Conservation (phyloP, 2,329 filamentous ascomycete species). For the Diaporthe vaccinii region DNA sequence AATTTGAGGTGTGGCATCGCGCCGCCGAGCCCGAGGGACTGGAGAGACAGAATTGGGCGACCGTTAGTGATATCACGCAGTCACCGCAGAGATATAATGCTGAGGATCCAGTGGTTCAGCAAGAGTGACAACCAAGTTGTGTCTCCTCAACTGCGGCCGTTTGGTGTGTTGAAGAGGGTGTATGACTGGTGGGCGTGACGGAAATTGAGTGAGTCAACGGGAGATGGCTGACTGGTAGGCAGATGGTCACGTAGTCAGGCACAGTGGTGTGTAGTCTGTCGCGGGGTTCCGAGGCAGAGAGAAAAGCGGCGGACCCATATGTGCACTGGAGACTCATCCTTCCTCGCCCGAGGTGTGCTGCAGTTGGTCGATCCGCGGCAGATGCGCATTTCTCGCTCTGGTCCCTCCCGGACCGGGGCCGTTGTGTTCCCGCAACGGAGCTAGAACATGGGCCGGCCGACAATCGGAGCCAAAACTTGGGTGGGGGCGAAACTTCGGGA, state of each 20-base stretch:
- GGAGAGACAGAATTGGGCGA: not conserved
- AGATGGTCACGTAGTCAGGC: not conserved
- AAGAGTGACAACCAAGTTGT: not conserved
- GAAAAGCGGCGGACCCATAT: not conserved
- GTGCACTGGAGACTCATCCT: slow-evolving; percentile 1
- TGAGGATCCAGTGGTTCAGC: not conserved
- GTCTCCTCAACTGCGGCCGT: not conserved
- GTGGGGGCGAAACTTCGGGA: slow-evolving; percentile 9
- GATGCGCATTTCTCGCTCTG: not conserved
- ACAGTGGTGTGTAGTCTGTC: not conserved
- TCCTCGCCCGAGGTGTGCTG: not conserved
- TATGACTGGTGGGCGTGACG: slow-evolving; percentile 1
- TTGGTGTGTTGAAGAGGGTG: not conserved
- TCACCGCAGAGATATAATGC: not conserved
- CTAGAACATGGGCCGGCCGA: slow-evolving; percentile 30
- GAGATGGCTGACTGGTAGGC: not conserved
- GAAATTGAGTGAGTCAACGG: not conserved
- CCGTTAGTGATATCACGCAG: not conserved
- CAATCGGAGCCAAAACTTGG: slow-evolving; percentile 27
- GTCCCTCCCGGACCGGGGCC: slow-evolving; percentile 15
- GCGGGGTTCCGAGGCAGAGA: not conserved
- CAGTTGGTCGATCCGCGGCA: not conserved
- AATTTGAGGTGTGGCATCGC: slow-evolving; percentile 65
- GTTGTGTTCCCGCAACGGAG: slow-evolving; percentile 25
- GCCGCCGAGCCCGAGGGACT: not conserved